Evolutionary conservation across 495 filamentous ascomycete species (phyloP), one percentile per base, ranked within the genome.

Genomic region (Tuber indicum): DNA sequence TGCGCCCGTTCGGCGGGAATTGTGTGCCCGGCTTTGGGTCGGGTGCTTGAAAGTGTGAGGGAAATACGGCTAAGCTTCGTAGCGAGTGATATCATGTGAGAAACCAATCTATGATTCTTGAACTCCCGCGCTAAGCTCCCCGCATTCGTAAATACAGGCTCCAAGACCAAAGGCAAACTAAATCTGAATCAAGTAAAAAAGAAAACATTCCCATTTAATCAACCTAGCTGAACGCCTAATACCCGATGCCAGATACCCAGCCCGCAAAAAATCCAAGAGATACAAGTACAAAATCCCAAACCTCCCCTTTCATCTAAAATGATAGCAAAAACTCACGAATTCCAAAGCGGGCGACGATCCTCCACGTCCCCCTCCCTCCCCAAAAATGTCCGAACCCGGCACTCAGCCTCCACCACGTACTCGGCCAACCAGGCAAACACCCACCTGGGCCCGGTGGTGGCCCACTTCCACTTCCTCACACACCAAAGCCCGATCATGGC

Each of bases 381-480:
- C 3, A 36, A 66, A 36, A 36, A 0, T 0, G 3, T 32, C 0
- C 0, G 32, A 36, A 7, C 58, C 58, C 58, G 36, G 16, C 14
- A 6, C 58, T 36, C 26, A 17, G 14, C 14, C 58, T 1, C 32
- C 26, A 36, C 58, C 14, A 32, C 36, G 58, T 19, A 36, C 14
- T 14, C 32, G 14, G 12, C 58, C 26, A 66, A 14, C 58, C 26
- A 66, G 14, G 58, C 26, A 66, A 19, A 36, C 32, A 8, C 32
- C 41, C 3, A 3, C 16, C 62, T 72, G 26, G 52, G 36, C 74
- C 47, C 41, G 14, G 69, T 58, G 0, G 78, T 80, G 41, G 49
- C 76, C 69, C 71, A 72, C 78, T 80, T 81, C 44, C 75, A 80
- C 8, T 69, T 23, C 41, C 78, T 80, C 17, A 73, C 76, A 8